Evolutionary conservation across 2,329 filamentous ascomycete species (phyloP).

Genomic region (Epichloe elymi): DNA sequence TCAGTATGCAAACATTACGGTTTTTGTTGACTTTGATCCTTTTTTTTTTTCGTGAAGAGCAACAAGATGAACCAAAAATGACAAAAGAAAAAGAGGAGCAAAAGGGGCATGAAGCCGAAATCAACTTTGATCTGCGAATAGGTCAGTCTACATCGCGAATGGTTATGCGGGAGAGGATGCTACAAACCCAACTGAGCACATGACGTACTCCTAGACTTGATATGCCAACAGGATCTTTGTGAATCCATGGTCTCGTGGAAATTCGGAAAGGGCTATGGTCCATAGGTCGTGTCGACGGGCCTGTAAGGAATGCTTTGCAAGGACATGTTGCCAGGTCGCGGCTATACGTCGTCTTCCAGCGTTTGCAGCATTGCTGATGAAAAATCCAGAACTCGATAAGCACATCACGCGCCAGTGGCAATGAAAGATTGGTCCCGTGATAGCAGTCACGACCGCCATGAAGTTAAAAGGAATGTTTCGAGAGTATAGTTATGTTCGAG

Average conservation of each 20-base stretch:
- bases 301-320: neutral
- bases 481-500: no score
- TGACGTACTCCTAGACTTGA: neutral
- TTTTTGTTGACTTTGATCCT: neutral
- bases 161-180: conserved; percentile 8
- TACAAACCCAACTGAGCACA: conserved; percentile 15
- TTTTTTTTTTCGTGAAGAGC: neutral
- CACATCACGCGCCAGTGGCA: neutral
- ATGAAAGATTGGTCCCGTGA: neutral
- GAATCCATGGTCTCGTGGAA: neutral
- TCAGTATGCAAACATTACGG: conserved; percentile 42
- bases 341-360: neutral
- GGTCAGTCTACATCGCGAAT: conserved; percentile 13
- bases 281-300: neutral
- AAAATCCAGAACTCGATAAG: neutral
- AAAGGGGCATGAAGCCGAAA: conserved; percentile 23
- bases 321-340: neutral
- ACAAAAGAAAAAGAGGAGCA: conserved; percentile 10
- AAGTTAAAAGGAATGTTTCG: neutral
- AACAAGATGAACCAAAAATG: neutral
- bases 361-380: neutral
- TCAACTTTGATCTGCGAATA: conserved; percentile 43
- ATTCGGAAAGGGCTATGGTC: neutral
- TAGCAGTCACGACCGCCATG: neutral
- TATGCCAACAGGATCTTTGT: neutral